A percentile compares a stretch with the other conserved stretches of the same genome.
Evolutionary conservation across 768 basidiomycete genomes (phyloP).

Genomic region (Phanerochaete sordida): DNA sequence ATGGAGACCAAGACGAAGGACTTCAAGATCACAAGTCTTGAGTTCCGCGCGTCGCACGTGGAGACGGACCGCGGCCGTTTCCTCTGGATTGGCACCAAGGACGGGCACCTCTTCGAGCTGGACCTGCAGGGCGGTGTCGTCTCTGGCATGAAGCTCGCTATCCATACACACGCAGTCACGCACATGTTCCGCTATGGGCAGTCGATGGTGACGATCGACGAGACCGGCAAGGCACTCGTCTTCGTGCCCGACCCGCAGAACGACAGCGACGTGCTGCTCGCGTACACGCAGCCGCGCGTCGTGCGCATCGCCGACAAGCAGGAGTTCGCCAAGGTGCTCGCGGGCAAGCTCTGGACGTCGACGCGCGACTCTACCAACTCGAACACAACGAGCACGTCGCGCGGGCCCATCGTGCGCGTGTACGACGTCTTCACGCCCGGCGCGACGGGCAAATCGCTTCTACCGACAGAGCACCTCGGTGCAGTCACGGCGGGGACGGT

Average conservation of each 20-base stretch:
- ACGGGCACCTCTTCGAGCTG: slow-evolving; percentile 82
- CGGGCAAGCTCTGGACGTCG: slow-evolving; percentile 83
- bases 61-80: slow-evolving; percentile 53
- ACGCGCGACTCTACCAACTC: slow-evolving; percentile 38
- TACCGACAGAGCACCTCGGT: slow-evolving; percentile 72
- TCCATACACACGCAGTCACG: slow-evolving; percentile 64
- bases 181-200: slow-evolving; percentile 71
- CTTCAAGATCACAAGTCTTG: slow-evolving; percentile 69
- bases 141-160: slow-evolving; percentile 51
- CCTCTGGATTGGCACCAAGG: slow-evolving; percentile 88
- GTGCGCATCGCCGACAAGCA: slow-evolving; percentile 77
- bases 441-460: slow-evolving; percentile 46
- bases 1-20: slow-evolving; percentile 53
- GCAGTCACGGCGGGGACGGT: slow-evolving; percentile 80
- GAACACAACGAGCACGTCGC: slow-evolving; percentile 33
- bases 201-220: slow-evolving; percentile 80
- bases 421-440: slow-evolving; percentile 73
- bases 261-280: slow-evolving; percentile 41
- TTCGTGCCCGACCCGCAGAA: slow-evolving; percentile 50
- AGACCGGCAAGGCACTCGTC: slow-evolving; percentile 76
- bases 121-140: slow-evolving; percentile 63
- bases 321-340: slow-evolving; percentile 73
- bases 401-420: slow-evolving; percentile 72
- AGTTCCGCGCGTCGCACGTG: slow-evolving; percentile 56
- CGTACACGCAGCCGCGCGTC: slow-evolving; percentile 49